phyloP scores from a whole-genome alignment of 441 rosid species.

The Populus trichocarpa region DNA sequence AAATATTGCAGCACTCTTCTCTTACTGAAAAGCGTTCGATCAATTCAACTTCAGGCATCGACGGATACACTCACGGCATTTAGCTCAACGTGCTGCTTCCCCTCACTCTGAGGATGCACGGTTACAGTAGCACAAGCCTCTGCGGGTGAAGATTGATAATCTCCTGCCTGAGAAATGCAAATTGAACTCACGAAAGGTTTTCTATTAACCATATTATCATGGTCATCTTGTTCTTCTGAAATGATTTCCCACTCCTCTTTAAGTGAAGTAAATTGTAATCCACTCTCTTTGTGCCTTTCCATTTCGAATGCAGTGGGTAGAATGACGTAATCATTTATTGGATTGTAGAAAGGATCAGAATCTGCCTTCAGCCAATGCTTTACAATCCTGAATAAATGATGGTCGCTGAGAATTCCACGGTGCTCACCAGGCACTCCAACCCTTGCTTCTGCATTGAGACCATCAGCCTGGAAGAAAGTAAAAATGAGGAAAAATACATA shows the following conservation, averaged over 20 bases:
- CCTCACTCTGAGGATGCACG: slow-evolving; percentile 50
- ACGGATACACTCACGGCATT: slow-evolving; percentile 63
- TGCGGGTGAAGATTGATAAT: slow-evolving; percentile 31
- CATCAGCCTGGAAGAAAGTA: slow-evolving; percentile 62
- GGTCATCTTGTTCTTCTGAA: slow-evolving; percentile 31
- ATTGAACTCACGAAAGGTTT: slow-evolving; percentile 46
- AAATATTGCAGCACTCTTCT: background rate
- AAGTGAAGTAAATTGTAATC: slow-evolving; percentile 67
- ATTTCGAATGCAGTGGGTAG: slow-evolving; percentile 70
- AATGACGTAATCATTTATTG: slow-evolving; percentile 80
- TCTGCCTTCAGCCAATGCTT: slow-evolving; percentile 88
- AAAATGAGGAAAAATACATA: background rate
- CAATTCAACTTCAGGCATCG: slow-evolving; percentile 37
- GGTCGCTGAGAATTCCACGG: slow-evolving; percentile 84
- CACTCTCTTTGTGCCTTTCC: slow-evolving; percentile 55
- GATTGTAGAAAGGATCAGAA: slow-evolving; percentile 83
- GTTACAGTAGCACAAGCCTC: slow-evolving; percentile 63
- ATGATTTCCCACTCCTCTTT: slow-evolving; percentile 91
- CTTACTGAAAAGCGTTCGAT: background rate
- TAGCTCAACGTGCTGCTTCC: slow-evolving; percentile 68
- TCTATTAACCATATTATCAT: slow-evolving; percentile 12
- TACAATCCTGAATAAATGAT: slow-evolving; percentile 77
- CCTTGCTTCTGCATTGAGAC: slow-evolving; percentile 87
- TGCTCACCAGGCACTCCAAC: slow-evolving; percentile 95
- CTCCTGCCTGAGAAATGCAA: slow-evolving; percentile 40